These are phyloP conservation scores for Cydonia oblonga DNA, from an alignment of 331 rosid species.

Conservation along the genomic window DNA sequence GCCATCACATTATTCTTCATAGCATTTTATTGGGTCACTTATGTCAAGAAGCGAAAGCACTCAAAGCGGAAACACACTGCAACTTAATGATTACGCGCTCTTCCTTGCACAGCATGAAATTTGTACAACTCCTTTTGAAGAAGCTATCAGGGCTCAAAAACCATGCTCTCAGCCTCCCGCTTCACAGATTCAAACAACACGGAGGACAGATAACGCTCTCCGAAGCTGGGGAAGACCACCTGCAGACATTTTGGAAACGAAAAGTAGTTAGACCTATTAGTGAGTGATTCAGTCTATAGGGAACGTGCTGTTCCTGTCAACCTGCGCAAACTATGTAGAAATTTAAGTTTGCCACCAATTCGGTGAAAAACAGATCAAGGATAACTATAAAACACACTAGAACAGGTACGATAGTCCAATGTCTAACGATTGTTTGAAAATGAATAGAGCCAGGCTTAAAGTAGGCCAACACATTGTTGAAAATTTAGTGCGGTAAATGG, in stretches of 20 bases:
- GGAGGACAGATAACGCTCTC: slow-evolving; percentile 64
- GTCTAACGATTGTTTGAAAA: not conserved
- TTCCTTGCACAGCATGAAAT: slow-evolving; percentile 4
- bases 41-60: not conserved
- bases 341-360: not conserved
- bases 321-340: not conserved
- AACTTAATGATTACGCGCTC: not conserved
- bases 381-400: not conserved
- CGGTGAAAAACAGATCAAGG: not conserved
- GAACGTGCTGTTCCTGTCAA: not conserved
- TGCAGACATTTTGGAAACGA: slow-evolving; percentile 16
- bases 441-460: not conserved
- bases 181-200: slow-evolving; percentile 50
- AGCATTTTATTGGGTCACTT: slow-evolving; percentile 6
- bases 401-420: not conserved
- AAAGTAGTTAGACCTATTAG: not conserved
- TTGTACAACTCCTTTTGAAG: not conserved
- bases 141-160: slow-evolving; percentile 38
- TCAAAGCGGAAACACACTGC: not conserved
- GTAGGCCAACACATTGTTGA: not conserved
- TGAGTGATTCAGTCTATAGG: not conserved
- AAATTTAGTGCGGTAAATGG: not conserved
- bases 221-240: slow-evolving; percentile 70
- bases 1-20: not conserved
- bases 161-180: slow-evolving; percentile 46